phyloP scores from a whole-genome alignment of 2,329 filamentous ascomycete genomes.

The Volutella citrinella region DNA sequence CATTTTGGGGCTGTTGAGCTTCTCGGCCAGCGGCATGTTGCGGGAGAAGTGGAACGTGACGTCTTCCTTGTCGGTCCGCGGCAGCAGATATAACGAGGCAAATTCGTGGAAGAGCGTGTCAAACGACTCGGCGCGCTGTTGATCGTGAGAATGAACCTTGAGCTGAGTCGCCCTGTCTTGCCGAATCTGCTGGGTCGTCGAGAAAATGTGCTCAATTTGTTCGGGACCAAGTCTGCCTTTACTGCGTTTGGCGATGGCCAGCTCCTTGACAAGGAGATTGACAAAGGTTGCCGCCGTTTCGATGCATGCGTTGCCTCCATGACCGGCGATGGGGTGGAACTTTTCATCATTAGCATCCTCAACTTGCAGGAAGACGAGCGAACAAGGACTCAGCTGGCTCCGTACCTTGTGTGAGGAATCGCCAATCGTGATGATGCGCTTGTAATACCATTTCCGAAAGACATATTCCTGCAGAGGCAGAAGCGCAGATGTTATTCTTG shows the following conservation, averaged over 20 bases:
- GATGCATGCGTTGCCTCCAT: constrained; percentile 10
- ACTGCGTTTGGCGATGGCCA: too few species aligned
- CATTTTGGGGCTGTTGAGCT: constrained; percentile 4
- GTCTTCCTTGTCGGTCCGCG: constrained; percentile 4
- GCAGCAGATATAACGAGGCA: constrained; percentile 3
- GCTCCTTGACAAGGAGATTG: too few species aligned
- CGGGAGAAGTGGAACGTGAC: constrained; percentile 9
- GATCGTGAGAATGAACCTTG: constrained; percentile 6
- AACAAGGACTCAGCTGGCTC: constrained; percentile 6
- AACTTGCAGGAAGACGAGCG: too few species aligned
- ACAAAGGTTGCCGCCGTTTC: constrained; percentile 8
- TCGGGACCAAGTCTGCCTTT: constrained; percentile 1
- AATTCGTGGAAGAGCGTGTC: constrained; percentile 6
- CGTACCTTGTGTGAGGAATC: constrained; percentile 40
- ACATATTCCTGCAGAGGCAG: constrained; percentile 34
- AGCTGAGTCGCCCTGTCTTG: constrained; percentile 4
- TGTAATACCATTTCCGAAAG: constrained; percentile 36
- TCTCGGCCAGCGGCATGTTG: constrained; percentile 9
- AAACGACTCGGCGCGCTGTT: constrained; percentile 5
- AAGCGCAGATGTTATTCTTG: constrained; percentile 18
- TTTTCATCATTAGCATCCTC: too few species aligned
- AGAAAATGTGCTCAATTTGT: constrained; percentile 3
- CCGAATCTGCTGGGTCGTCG: constrained; percentile 5
- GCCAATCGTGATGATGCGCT: constrained; percentile 36
- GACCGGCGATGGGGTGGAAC: constrained; percentile 7